Base-by-base conservation (phyloP, 495 filamentous ascomycete genomes). In the Neurospora sp. region DNA sequence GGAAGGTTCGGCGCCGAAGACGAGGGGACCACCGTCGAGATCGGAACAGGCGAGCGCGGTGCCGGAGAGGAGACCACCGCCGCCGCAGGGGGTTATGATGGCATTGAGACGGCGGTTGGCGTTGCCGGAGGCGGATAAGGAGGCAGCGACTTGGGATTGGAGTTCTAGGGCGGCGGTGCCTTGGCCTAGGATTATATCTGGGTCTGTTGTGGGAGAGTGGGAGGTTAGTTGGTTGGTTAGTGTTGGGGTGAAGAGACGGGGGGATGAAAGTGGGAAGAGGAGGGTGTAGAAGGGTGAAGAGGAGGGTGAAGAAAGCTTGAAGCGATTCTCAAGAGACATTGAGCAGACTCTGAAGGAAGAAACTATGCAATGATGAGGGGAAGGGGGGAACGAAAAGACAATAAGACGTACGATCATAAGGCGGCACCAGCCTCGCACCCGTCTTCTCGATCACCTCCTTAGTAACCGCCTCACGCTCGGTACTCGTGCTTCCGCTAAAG, bases 1-100 rank as follows among this genome's bases (percentile, higher is more conserved):
- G 40, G 85, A 88, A 0, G 96, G 96, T 82, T 98, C 96, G 5
- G 95, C 91, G n/a, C 95, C 95, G 83, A 96, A 98, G 60, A 98
- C 93, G 9, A 77, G 80, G 44, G 86, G 83, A 2, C 91, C 93
- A 18, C 89, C 89, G 27, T 31, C 27, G 27, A 23, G 54, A 3
- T 62, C 54, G 54, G 54, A 62, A 79, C 92, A 91, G 73, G 90
- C 90, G 4, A 93, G 89, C 35, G 94, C 94, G 35, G 93, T 88
- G 60, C 96, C 96, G 11, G 90, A 89, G 46, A 97, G 89, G 84
- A 99, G 80, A 10, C 96, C 96, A 5, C 96, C 96, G 23, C 96
- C 95, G 8, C 95, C 95, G 79, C 93, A 88, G 4, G 95, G 95
- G 3, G 94, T 90, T 35, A 99, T 91, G 23, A 97, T 90, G 0